Base-by-base conservation (phyloP, 2,329 filamentous ascomycete species). In the Cercospora citrullina region DNA sequence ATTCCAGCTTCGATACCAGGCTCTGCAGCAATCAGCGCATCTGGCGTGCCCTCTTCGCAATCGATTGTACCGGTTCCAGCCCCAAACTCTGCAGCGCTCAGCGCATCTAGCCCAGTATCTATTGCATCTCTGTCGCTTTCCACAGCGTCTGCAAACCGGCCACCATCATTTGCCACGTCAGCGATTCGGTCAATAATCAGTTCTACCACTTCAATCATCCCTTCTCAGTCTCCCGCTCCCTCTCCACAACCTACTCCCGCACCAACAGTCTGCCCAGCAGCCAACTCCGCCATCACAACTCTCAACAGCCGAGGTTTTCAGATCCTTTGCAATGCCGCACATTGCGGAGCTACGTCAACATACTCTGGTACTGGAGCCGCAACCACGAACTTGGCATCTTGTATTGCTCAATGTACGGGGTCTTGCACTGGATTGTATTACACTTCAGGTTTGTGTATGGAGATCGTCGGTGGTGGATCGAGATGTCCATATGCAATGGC, bases 301-400 rank as follows among this genome's bases (percentile, higher is more conserved):
- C 33, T 62, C 60, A 62, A 51, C 26, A 14, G 5, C 39, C 21
- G 36, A 51, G 5, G 23, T 0, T 62, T 62, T 33, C 26, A 33
- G 3, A 23, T 62, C n/a, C 33, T 26, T 6, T 62, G 60, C 60
- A 62, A 12, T 48, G 26, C 39, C 4, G 60, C 60, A 0, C 60
- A 62, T 12, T 62, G 60, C 21, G 39, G 60, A n/a, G 60, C 60
- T 7, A 62, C 60, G 1, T 5, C 60, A 10, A 62, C 60, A 0
- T 62, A 62, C 39, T 33, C 60, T 23, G 60, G 60, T 1, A 51
- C 60, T 3, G 60, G 60, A 18, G 60, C 60, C n/a, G 60, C 60
- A 31, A 62, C 21, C 16, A 62, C 60, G 9, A 51, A 62, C 8
- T 62, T 62, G 36, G 60, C 60, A 18, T 48, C 60, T 51, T 62